These are phyloP conservation scores for Aquilaria agallochum DNA, from an alignment of 441 rosid genomes.

Conservation along the genomic window DNA sequence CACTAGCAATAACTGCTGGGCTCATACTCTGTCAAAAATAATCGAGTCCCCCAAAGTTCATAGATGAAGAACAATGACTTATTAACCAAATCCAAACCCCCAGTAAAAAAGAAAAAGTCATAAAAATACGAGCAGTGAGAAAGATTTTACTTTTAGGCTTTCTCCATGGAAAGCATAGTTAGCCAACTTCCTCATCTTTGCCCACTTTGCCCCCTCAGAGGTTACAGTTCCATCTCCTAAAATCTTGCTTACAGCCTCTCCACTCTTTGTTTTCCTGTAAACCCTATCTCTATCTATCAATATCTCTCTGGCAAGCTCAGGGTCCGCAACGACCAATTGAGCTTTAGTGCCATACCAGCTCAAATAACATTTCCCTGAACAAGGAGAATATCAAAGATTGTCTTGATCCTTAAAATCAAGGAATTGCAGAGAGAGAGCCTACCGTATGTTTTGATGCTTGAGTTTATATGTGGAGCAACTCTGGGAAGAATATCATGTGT, in stretches of 20 bases:
- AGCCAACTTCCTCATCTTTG: constrained; percentile 26
- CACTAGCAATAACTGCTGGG: constrained; percentile 32
- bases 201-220: constrained; percentile 29
- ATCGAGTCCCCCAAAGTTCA: no score
- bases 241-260: constrained; percentile 6
- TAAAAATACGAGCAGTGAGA: background rate
- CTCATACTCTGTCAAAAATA: constrained; percentile 19
- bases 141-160: constrained; percentile 22
- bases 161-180: constrained; percentile 30
- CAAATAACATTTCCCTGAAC: constrained; percentile 25
- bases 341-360: constrained; percentile 27
- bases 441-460: constrained; percentile 30
- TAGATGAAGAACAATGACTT: no score
- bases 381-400: background rate
- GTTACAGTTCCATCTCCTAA: constrained; percentile 26
- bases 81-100: no score
- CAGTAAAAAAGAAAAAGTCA: no score
- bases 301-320: constrained; percentile 24
- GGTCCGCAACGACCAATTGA: constrained; percentile 25
- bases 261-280: constrained; percentile 1
- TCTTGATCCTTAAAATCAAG: background rate
- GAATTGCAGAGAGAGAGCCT: background rate
- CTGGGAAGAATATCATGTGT: constrained; percentile 25
- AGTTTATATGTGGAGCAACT: constrained; percentile 23
- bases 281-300: constrained; percentile 18